Evolutionary conservation across 257 asterid genomes (phyloP).

Genomic region (Perilla frutescens): DNA sequence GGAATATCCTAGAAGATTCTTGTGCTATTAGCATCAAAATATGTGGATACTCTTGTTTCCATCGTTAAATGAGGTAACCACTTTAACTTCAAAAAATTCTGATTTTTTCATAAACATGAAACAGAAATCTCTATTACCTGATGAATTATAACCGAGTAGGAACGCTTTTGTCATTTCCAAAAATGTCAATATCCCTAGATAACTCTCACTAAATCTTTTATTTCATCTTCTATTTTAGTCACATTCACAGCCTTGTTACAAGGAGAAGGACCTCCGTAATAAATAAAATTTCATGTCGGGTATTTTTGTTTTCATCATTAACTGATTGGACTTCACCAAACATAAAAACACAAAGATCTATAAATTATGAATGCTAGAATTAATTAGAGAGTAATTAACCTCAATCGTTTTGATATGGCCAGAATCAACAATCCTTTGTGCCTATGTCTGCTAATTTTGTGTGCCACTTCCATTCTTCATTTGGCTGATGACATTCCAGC

Average conservation of each 20-base stretch:
- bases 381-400: no score
- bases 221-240: background rate
- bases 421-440: no score
- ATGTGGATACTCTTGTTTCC: conserved; percentile 32
- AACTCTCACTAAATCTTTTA: no score
- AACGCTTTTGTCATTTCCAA: background rate
- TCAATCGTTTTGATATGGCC: no score
- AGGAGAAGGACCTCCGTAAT: no score
- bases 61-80: conserved; percentile 19
- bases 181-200: background rate
- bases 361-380: background rate
- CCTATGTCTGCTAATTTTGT: no score
- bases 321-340: no score
- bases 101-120: background rate
- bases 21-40: background rate
- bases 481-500: no score
- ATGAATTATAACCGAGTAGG: background rate
- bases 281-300: no score
- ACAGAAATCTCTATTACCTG: conserved; percentile 13
- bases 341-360: conserved; percentile 22
- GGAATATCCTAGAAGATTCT: background rate
- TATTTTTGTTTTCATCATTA: no score
- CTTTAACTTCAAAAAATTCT: background rate
- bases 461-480: no score
- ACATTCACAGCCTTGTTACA: no score